Evolutionary conservation across 140 eudicot species (phyloP).

Genomic region (Ambrosia hybrid): DNA sequence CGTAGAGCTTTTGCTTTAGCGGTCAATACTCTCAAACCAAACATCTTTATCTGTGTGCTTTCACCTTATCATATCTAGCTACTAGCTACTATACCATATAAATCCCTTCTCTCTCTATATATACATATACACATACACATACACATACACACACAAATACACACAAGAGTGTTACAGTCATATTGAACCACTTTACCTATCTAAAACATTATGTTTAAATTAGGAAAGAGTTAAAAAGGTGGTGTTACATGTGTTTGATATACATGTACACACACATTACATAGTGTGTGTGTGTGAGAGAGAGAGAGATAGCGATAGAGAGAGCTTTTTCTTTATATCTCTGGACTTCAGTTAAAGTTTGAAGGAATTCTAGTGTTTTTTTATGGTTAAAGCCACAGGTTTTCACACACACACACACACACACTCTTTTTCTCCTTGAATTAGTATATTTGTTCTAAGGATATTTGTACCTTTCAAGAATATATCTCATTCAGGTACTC

Average conservation of each 20-base stretch:
- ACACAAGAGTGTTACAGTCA: neutral
- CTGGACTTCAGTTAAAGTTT: slow-evolving; percentile 65
- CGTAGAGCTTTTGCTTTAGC: slow-evolving; percentile 55
- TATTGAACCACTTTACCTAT: slow-evolving; percentile 15
- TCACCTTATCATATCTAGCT: slow-evolving; percentile 29
- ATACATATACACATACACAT: slow-evolving; percentile 6
- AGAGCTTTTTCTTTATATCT: slow-evolving; percentile 65
- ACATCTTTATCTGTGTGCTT: slow-evolving; percentile 33
- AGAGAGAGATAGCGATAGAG: neutral
- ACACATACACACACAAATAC: neutral
- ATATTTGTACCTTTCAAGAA: slow-evolving; percentile 28
- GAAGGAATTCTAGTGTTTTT: slow-evolving; percentile 57
- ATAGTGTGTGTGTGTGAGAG: neutral
- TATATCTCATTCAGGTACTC: slow-evolving; percentile 25
- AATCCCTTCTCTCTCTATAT: slow-evolving; percentile 30
- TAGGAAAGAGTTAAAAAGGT: slow-evolving; percentile 52
- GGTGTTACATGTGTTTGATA: slow-evolving; percentile 20
- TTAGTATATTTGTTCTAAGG: slow-evolving; percentile 29
- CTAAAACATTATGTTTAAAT: slow-evolving; percentile 33
- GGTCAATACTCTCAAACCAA: slow-evolving; percentile 57
- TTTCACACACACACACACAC: slow-evolving; percentile 9
- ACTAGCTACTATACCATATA: slow-evolving; percentile 17
- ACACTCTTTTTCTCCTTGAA: slow-evolving; percentile 21
- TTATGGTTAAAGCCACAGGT: slow-evolving; percentile 59
- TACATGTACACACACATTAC: neutral